Percentiles rank a stretch among this genome's conserved stretches.
Evolutionary conservation across 768 basidiomycete species (phyloP).

Genomic region (Boletus patriciae): DNA sequence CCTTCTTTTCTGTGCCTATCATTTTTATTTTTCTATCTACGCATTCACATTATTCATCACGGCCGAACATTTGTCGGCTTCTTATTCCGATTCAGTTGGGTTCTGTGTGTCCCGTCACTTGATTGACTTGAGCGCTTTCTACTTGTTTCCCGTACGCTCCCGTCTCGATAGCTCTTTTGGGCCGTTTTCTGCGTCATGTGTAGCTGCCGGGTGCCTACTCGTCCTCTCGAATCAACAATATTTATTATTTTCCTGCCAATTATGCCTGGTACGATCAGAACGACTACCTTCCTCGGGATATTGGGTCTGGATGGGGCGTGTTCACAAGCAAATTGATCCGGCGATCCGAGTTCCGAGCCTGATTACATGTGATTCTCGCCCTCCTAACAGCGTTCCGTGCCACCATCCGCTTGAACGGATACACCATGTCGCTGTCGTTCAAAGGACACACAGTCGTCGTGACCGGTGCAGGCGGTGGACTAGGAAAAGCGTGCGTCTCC

Average conservation of each 20-base stretch:
- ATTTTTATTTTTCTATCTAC: slow-evolving; percentile 34
- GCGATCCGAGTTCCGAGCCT: background rate
- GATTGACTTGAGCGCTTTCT: slow-evolving; percentile 29
- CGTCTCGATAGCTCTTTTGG: slow-evolving; percentile 25
- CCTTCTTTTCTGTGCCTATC: slow-evolving; percentile 18
- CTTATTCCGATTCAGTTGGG: slow-evolving; percentile 28
- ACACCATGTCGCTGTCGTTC: slow-evolving; percentile 59
- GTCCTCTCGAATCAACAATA: slow-evolving; percentile 21
- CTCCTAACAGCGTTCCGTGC: background rate
- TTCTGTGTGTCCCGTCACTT: slow-evolving; percentile 14
- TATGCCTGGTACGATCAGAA: no score
- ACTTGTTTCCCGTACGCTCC: slow-evolving; percentile 33
- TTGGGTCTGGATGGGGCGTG: no score
- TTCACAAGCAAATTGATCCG: no score
- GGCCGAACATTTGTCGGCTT: slow-evolving; percentile 27
- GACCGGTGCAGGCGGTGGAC: slow-evolving; percentile 94
- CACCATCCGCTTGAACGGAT: background rate
- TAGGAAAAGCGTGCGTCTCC: slow-evolving; percentile 79
- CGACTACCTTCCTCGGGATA: no score
- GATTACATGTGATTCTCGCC: slow-evolving; percentile 12
- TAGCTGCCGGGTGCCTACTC: slow-evolving; percentile 36
- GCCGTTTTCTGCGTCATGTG: slow-evolving; percentile 34
- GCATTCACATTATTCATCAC: slow-evolving; percentile 30
- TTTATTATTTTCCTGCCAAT: slow-evolving; percentile 30
- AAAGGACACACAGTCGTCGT: slow-evolving; percentile 89